Evolutionary conservation across 371 early-diverging fungal species (phyloP), one percentile per base, ranked within the genome.

Genomic region (Mortierella sp.): DNA sequence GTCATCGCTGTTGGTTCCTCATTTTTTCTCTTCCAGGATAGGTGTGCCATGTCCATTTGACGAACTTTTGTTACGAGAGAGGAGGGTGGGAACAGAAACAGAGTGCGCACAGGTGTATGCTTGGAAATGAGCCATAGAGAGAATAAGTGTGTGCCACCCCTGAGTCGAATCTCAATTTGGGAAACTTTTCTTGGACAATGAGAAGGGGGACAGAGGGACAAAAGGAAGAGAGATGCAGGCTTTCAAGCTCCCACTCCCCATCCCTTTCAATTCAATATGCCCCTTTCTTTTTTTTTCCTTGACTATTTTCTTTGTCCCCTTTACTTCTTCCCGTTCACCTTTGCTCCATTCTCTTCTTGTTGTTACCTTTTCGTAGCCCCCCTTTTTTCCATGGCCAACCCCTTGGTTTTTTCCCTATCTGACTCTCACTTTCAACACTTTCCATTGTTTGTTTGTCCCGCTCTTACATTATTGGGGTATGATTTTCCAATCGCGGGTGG

Each of bases 371-470:
- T 68, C 80, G 58, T 73, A 55, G 14, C 35, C 14, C 51, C 75
- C 77, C 82, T 71, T 77, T 77, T 68, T 74, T 80, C 77, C 71
- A 76, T 74, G 48, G 76, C 16, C 51, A 70, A 70, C 74, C 81
- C 81, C 81, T 81, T 81, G 81, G 71, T 77, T 41, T 63, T 54
- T 38, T 21, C 46, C 70, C 46, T 70, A 54, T 32, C 46, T 49
- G 32, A 27, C 8, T 73, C 12, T 72, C 70, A 68, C 54, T 70
- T n/a, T 56, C 55, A 29, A 46, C 70, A 63, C 16, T 32, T 63
- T 63, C 63, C 63, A 35, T 63, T 18, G 32, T 35, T 32, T 63
- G 63, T 63, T 63, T 16, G 35, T 60, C 35, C 41, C 41, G 24
- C 41, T 21, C 24, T 41, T 24, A 24, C 65, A 38, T 65, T 38